Evolutionary conservation across 2,329 filamentous ascomycete genomes (phyloP).

Genomic region (Bipolaris cookei): DNA sequence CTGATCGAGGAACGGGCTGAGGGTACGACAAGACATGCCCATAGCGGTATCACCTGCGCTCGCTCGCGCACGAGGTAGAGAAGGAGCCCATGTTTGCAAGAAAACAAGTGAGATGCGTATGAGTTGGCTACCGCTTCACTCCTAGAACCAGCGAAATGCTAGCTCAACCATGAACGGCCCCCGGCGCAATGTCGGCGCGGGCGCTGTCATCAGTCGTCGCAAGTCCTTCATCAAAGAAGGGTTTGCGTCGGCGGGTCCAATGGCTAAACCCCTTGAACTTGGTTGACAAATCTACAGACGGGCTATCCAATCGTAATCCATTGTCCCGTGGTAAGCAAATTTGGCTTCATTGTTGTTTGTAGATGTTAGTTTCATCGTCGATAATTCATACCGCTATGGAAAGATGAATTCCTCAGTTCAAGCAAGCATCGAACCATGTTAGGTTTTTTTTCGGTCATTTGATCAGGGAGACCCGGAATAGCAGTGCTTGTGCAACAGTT

Average conservation of each 20-base stretch:
- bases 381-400: slow-evolving; percentile 40
- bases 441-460: slow-evolving; percentile 27
- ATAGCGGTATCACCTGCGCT: slow-evolving; percentile 3
- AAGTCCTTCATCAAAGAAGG: slow-evolving; percentile 14
- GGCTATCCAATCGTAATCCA: neutral
- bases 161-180: neutral
- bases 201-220: slow-evolving; percentile 12
- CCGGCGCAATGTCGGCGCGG: neutral
- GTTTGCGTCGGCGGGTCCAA: slow-evolving; percentile 22
- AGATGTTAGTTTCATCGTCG: slow-evolving; percentile 17
- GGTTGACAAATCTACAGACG: neutral
- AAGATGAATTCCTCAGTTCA: slow-evolving; percentile 29
- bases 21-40: slow-evolving; percentile 2
- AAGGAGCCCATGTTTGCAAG: neutral
- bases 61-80: neutral
- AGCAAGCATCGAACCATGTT: slow-evolving; percentile 35
- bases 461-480: slow-evolving; percentile 34
- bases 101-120: slow-evolving; percentile 2
- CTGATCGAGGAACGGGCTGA: neutral
- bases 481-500: slow-evolving; percentile 38
- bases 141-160: neutral
- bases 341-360: slow-evolving; percentile 1
- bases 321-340: neutral
- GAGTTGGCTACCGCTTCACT: slow-evolving; percentile 3
- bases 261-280: slow-evolving; percentile 17